Evolutionary conservation across 345 rosid genomes (phyloP).

Genomic region (Trapa incisa): DNA sequence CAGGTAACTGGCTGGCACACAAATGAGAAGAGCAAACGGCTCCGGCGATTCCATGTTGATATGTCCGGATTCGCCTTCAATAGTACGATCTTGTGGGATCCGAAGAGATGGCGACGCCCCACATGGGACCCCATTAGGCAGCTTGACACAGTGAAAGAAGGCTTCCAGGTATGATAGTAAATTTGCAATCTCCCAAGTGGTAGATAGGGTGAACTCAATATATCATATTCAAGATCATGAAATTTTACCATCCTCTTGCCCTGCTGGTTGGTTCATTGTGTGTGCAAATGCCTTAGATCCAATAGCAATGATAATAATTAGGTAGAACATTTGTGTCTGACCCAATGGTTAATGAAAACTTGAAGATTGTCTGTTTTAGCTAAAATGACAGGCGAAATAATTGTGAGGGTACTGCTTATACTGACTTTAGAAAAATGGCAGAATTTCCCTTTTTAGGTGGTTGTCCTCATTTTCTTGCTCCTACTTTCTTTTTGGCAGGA

Average conservation of each 20-base stretch:
- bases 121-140: constrained; percentile 47
- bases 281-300: background rate
- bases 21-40: constrained; percentile 76
- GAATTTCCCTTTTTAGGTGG: background rate
- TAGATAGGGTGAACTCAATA: background rate
- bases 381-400: no score
- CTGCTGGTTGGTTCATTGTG: background rate
- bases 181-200: background rate
- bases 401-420: no score
- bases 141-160: constrained; percentile 73
- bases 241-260: background rate
- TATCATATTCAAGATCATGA: background rate
- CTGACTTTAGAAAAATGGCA: constrained; percentile 25
- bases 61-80: constrained; percentile 97
- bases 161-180: constrained; percentile 64
- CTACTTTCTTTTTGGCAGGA: constrained; percentile 32
- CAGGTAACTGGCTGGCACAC: constrained; percentile 91
- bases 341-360: background rate
- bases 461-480: background rate
- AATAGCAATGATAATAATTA: background rate
- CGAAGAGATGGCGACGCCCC: constrained; percentile 65
- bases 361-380: background rate
- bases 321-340: background rate
- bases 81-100: constrained; percentile 89
- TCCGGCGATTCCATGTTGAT: constrained; percentile 85